A percentile compares a stretch with the other conserved stretches of the same genome.
Conservation (phyloP, 768 basidiomycete species). For the Phylloporus sp. region DNA sequence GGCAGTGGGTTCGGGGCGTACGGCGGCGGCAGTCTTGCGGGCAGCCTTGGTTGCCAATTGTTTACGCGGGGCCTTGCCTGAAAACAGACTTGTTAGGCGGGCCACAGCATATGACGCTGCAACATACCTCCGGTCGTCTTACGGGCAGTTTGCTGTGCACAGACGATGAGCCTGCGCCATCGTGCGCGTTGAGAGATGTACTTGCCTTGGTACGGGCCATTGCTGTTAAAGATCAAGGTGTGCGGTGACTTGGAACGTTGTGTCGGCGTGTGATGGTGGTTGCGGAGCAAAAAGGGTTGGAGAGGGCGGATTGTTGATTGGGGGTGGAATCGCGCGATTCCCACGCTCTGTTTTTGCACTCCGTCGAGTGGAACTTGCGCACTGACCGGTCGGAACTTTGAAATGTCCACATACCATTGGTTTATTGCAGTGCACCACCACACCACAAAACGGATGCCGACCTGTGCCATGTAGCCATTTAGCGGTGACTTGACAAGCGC, state of each 20-base stretch:
- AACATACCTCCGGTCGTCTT: constrained; percentile 94
- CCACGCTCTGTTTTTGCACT: constrained; percentile 30
- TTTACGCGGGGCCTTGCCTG: constrained; percentile 88
- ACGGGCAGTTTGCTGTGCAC: constrained; percentile 88
- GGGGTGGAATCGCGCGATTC: constrained; percentile 21
- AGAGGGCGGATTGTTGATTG: constrained; percentile 22
- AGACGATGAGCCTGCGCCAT: constrained; percentile 3
- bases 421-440: not conserved
- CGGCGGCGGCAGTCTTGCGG: constrained; percentile 75
- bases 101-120: constrained; percentile 12
- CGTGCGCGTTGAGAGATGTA: not conserved
- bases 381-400: constrained; percentile 31
- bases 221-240: constrained; percentile 7
- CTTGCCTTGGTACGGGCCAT: constrained; percentile 91
- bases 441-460: not conserved
- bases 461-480: not conserved
- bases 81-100: constrained; percentile 22
- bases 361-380: constrained; percentile 24
- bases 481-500: not conserved
- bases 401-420: not conserved
- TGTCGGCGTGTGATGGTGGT: constrained; percentile 28
- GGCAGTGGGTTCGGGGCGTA: constrained; percentile 34
- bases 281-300: constrained; percentile 20
- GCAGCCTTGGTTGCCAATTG: constrained; percentile 96
- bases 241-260: constrained; percentile 3